Base-by-base conservation (phyloP, 306 rosid species). In the Calophaca sinica region DNA sequence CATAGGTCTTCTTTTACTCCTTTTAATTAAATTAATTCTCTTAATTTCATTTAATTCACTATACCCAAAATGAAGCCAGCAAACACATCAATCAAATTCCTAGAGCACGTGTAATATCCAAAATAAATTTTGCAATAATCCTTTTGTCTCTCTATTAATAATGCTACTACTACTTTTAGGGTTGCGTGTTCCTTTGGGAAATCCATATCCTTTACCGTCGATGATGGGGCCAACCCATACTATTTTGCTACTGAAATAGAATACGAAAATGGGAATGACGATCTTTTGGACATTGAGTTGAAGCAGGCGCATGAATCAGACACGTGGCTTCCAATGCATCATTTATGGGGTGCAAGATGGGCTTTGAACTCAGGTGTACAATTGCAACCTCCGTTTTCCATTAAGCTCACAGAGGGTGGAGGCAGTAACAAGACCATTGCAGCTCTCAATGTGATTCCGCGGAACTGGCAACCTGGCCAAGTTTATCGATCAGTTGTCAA, bases 331-430 rank as follows among this genome's bases (percentile, higher is more conserved):
- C 80, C 84, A 32, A 86, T 90, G 96, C 60, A 38, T 10, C 84
- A 81, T 55, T 89, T 90, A 0, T 87, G 96, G 96, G 96, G 96
- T 41, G 88, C 93, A 20, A 83, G 78, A 42, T 90, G 93, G 96
- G 78, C 82, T 29, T 78, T 90, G 14, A 52, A 77, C 59, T 3
- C 35, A 0, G 87, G 91, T 58, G 64, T 63, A 3, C 0, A 28
- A 0, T 36, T 88, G 13, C 48, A 59, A 20, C 75, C 87, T 3
- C 91, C 96, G 0, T 83, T 88, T 82, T 86, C 93, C 4, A n/a
- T 88, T 62, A 79, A 63, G 48, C 80, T 88, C 45, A 83, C 78
- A 4, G 58, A 76, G 7, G 72, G 80, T 36, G 76, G 68, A 7
- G 65, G 33, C 9, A 3, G 0, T 7, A 9, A 2, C 11, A 70